phyloP scores from a whole-genome alignment of 225 moss, liverwort and hornwort species.

The Physcomitrium patens region DNA sequence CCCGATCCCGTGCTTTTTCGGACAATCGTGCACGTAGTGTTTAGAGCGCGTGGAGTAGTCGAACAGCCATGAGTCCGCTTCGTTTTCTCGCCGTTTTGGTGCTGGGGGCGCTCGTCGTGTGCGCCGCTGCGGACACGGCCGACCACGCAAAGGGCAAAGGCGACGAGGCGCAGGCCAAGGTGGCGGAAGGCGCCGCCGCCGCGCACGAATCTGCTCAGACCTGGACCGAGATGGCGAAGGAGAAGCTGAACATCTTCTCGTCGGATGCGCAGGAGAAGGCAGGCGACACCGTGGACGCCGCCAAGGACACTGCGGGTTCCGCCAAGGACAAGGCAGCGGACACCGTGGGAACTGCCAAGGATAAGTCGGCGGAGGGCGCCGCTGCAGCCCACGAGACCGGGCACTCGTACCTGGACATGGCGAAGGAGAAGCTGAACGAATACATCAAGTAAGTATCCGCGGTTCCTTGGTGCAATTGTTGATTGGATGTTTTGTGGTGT shows the following conservation, averaged over 20 bases:
- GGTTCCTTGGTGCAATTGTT: not conserved
- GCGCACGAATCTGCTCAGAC: constrained; percentile 27
- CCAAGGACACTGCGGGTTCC: not conserved
- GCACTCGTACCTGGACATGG: constrained; percentile 27
- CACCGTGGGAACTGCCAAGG: too few species aligned
- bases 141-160: constrained; percentile 6
- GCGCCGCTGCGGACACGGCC: not conserved
- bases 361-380: not conserved
- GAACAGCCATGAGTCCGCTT: too few species aligned
- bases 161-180: constrained; percentile 2
- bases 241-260: constrained; percentile 20
- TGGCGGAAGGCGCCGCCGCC: constrained; percentile 1
- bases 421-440: constrained; percentile 36
- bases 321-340: too few species aligned
- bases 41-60: too few species aligned
- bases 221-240: constrained; percentile 33
- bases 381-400: constrained; percentile 11
- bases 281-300: constrained; percentile 11
- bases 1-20: too few species aligned
- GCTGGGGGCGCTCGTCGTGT: too few species aligned
- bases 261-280: constrained; percentile 23
- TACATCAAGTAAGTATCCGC: constrained; percentile 39
- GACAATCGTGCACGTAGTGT: too few species aligned
- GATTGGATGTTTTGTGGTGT: not conserved
- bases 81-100: too few species aligned